These are phyloP conservation scores for Cordyceps fumosorosea DNA, from an alignment of 2,329 filamentous ascomycete genomes.

Conservation along the genomic window DNA sequence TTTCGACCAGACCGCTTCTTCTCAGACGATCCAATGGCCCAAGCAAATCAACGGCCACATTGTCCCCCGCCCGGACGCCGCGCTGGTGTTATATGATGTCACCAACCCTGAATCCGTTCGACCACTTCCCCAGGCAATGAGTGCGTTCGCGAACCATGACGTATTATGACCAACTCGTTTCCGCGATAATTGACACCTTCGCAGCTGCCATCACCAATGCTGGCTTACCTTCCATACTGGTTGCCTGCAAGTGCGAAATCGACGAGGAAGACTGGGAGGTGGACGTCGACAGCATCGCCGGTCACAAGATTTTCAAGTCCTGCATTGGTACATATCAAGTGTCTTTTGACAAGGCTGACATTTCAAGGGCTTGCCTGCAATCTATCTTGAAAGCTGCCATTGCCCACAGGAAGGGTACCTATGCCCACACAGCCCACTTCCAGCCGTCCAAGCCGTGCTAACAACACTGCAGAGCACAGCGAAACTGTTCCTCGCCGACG, in stretches of 20 bases:
- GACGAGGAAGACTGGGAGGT: constrained; percentile 64
- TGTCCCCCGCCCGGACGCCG: constrained; percentile 73
- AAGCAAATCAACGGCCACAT: constrained; percentile 63
- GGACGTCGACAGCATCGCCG: constrained; percentile 57
- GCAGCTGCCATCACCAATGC: constrained; percentile 68
- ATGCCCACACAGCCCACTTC: background rate
- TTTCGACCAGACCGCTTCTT: constrained; percentile 50
- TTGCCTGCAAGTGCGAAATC: constrained; percentile 85
- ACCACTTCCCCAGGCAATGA: constrained; percentile 67
- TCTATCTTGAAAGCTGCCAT: constrained; percentile 68
- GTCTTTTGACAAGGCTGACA: constrained; percentile 62
- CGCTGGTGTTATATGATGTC: constrained; percentile 82
- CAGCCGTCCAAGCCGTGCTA: background rate
- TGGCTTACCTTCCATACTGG: constrained; percentile 68
- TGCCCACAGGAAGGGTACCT: constrained; percentile 58
- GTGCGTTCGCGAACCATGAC: constrained; percentile 48
- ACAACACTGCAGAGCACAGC: constrained; percentile 28
- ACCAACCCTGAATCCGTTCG: constrained; percentile 69
- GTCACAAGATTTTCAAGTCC: constrained; percentile 58
- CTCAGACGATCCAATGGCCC: constrained; percentile 57
- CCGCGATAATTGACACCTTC: constrained; percentile 12
- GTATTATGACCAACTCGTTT: background rate
- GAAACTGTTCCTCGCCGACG: constrained; percentile 45
- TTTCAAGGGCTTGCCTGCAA: constrained; percentile 68
- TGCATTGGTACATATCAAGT: constrained; percentile 69